These are phyloP conservation scores for Allomyces javanicus DNA, from an alignment of 192 early-diverging fungal species.

Conservation along the genomic window DNA sequence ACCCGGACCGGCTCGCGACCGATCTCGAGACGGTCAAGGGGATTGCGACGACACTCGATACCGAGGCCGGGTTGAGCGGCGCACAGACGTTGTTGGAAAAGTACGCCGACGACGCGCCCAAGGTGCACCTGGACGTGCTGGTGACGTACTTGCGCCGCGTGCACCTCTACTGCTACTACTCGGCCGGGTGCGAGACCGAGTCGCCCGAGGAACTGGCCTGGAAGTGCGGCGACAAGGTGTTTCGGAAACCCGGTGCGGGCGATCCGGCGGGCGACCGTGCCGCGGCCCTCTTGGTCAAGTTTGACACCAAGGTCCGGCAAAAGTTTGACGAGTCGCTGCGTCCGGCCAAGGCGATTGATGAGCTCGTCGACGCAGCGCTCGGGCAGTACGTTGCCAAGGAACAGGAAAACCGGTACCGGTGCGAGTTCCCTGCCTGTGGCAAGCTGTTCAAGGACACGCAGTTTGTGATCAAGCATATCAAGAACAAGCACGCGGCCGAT, in stretches of 20 bases:
- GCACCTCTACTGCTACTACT: constrained; percentile 93
- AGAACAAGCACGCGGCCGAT: constrained; percentile 65
- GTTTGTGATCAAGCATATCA: constrained; percentile 88
- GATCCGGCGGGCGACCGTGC: constrained; percentile 5
- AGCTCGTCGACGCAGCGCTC: constrained; percentile 25
- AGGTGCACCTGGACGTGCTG: constrained; percentile 45
- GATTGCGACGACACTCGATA: neutral
- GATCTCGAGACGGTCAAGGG: neutral
- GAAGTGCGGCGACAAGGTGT: constrained; percentile 23
- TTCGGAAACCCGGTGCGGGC: neutral
- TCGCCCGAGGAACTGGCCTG: constrained; percentile 52
- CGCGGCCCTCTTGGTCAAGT: constrained; percentile 11
- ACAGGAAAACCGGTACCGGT: constrained; percentile 70
- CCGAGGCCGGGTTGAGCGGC: neutral
- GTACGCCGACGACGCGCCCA: neutral
- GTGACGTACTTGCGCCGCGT: constrained; percentile 74
- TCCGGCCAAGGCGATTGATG: constrained; percentile 20
- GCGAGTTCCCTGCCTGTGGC: constrained; percentile 46
- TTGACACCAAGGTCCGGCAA: constrained; percentile 10
- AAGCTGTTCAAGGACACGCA: constrained; percentile 89
- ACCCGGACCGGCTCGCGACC: neutral
- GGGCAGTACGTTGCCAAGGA: constrained; percentile 40
- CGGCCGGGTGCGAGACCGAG: constrained; percentile 52
- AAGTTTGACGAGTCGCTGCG: constrained; percentile 14
- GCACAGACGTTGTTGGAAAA: neutral